Evolutionary conservation across 2,329 filamentous ascomycete species (phyloP).

Genomic region (Chrysosporium keratinophilum): DNA sequence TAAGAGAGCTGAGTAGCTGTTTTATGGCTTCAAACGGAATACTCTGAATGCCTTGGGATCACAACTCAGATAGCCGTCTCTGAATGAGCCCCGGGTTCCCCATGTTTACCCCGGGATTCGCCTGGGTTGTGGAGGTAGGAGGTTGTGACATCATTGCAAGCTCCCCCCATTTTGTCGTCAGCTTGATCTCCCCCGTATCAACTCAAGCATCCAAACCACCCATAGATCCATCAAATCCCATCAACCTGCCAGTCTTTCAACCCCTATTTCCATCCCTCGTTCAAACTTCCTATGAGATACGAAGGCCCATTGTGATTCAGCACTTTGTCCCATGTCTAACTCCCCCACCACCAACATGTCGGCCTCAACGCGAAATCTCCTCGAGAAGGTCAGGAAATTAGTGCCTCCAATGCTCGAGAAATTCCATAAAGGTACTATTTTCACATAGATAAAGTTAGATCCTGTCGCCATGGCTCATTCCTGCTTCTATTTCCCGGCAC

Average conservation of each 20-base stretch:
- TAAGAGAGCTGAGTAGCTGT: not conserved
- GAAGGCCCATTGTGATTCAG: not conserved
- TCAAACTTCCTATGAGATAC: not conserved
- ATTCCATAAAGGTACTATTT: constrained; percentile 78
- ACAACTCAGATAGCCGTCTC: too few species aligned
- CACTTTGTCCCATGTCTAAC: not conserved
- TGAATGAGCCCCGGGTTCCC: too few species aligned
- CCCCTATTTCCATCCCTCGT: not conserved
- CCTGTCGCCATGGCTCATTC: not conserved
- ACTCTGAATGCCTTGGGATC: too few species aligned
- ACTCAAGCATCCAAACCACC: not conserved
- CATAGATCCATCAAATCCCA: not conserved
- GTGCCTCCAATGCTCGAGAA: constrained; percentile 88
- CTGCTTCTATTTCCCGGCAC: too few species aligned
- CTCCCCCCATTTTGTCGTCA: not conserved
- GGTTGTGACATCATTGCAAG: not conserved
- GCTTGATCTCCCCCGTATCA: not conserved
- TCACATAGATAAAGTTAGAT: constrained; percentile 15
- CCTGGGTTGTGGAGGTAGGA: too few species aligned
- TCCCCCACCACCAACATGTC: constrained; percentile 43
- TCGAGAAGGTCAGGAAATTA: constrained; percentile 75
- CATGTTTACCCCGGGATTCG: too few species aligned
- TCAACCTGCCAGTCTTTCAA: not conserved
- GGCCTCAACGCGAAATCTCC: constrained; percentile 59
- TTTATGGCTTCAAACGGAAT: too few species aligned